Conservation (phyloP, 208 protist genomes). For the Herpetomonas tarakana region DNA sequence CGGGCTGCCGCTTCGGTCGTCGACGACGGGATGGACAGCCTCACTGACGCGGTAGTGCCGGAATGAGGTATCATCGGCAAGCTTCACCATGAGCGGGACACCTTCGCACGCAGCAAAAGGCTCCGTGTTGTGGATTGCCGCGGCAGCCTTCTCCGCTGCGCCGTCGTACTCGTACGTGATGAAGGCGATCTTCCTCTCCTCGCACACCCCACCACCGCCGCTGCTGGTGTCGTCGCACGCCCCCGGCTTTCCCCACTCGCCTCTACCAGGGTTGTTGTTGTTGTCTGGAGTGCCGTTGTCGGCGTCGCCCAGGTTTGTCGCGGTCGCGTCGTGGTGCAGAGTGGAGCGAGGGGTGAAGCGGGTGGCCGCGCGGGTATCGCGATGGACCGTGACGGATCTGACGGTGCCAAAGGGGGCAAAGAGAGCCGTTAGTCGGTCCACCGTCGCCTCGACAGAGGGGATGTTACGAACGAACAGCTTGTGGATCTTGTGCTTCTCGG, state of each 20-base stretch:
- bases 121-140: constrained; percentile 67
- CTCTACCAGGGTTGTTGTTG: constrained; percentile 3
- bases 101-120: constrained; percentile 58
- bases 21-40: too few relatives aligned
- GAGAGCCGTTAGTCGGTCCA: constrained; percentile 29
- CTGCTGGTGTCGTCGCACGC: neutral
- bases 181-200: constrained; percentile 50
- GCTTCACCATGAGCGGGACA: constrained; percentile 80
- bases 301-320: neutral
- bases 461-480: constrained; percentile 90
- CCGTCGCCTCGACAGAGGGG: constrained; percentile 39
- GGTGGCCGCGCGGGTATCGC: constrained; percentile 48
- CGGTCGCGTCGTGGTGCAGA: constrained; percentile 1
- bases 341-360: neutral
- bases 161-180: constrained; percentile 41
- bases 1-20: too few relatives aligned
- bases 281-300: neutral
- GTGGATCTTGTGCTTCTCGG: constrained; percentile 46
- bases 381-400: constrained; percentile 48
- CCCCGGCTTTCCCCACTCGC: too few relatives aligned
- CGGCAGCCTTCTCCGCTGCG: constrained; percentile 51
- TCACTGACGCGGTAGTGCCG: too few relatives aligned
- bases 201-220: too few relatives aligned
- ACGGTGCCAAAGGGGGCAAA: constrained; percentile 53
- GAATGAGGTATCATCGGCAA: constrained; percentile 58